A percentile compares a stretch with the other conserved stretches of the same genome.
phyloP scores from a whole-genome alignment of 2,329 filamentous ascomycete species.

The Trichoderma harzianum region DNA sequence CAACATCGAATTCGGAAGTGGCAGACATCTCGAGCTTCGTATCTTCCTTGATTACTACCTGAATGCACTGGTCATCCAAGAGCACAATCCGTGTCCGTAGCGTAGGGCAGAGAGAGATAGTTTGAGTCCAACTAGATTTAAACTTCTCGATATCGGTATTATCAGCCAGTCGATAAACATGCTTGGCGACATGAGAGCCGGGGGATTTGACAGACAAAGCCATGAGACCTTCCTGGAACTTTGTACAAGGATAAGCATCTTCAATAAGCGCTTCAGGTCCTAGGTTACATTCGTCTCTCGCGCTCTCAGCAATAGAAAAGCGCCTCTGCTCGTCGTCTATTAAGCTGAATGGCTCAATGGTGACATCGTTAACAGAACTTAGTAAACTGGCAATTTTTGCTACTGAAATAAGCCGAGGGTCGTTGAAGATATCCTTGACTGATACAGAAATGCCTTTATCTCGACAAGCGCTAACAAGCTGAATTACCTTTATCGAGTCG shows the following conservation, averaged over 20 bases:
- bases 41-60: constrained; percentile 19
- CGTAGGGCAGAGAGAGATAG: neutral
- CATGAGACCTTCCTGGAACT: constrained; percentile 38
- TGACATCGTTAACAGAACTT: neutral
- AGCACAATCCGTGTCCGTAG: constrained; percentile 16
- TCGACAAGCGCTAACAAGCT: constrained; percentile 18
- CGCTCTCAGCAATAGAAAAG: neutral
- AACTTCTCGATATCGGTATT: constrained; percentile 25
- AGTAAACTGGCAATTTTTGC: neutral
- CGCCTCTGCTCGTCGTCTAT: constrained; percentile 22
- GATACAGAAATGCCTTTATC: constrained; percentile 13
- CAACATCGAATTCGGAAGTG: neutral
- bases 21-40: neutral
- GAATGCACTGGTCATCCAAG: constrained; percentile 9
- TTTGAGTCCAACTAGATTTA: constrained; percentile 26
- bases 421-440: constrained; percentile 22
- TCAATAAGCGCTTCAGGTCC: constrained; percentile 8
- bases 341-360: constrained; percentile 12
- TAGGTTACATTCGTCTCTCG: neutral
- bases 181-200: constrained; percentile 22
- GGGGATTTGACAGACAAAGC: constrained; percentile 29
- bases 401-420: constrained; percentile 18
- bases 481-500: constrained; percentile 27
- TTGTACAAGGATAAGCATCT: constrained; percentile 34
- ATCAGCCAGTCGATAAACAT: constrained; percentile 31